Evolutionary conservation across 192 early-diverging fungal genomes (phyloP).

Genomic region (Rhizoclosmatium globosum): DNA sequence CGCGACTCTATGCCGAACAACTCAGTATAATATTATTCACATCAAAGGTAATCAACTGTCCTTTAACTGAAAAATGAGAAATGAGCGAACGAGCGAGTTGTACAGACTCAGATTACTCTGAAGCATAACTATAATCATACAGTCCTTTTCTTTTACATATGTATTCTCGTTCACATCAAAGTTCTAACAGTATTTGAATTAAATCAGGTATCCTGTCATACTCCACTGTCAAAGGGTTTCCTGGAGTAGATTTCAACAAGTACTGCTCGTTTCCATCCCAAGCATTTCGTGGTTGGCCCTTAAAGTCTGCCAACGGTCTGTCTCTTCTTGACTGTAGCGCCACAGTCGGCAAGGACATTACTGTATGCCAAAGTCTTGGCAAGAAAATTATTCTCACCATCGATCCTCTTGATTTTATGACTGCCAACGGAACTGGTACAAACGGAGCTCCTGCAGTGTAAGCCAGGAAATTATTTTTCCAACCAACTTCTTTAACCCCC

Average conservation of each 20-base stretch:
- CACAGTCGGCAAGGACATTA: conserved; percentile 70
- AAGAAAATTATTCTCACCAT: conserved; percentile 79
- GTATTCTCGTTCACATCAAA: neutral
- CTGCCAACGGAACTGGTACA: conserved; percentile 33
- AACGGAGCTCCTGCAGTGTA: conserved; percentile 1
- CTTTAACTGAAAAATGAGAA: no score
- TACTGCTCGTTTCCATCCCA: conserved; percentile 61
- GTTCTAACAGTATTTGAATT: no score
- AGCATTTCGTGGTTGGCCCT: conserved; percentile 41
- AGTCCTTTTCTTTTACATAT: neutral
- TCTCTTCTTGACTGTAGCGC: conserved; percentile 72
- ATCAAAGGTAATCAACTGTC: conserved; percentile 35
- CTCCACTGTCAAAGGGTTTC: conserved; percentile 60
- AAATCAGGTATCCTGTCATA: conserved; percentile 66
- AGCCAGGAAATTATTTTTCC: neutral
- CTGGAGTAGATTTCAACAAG: conserved; percentile 74
- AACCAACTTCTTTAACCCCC: conserved; percentile 46
- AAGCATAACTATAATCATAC: no score
- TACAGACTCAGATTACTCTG: no score
- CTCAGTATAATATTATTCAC: conserved; percentile 38
- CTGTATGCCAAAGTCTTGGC: conserved; percentile 74
- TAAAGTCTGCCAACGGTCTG: conserved; percentile 62
- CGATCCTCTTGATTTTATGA: conserved; percentile 56
- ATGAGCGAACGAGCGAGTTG: no score
- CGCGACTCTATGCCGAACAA: conserved; percentile 37